phyloP scores from a whole-genome alignment of 192 early-diverging fungal genomes.

The Obelidium mucronatum region DNA sequence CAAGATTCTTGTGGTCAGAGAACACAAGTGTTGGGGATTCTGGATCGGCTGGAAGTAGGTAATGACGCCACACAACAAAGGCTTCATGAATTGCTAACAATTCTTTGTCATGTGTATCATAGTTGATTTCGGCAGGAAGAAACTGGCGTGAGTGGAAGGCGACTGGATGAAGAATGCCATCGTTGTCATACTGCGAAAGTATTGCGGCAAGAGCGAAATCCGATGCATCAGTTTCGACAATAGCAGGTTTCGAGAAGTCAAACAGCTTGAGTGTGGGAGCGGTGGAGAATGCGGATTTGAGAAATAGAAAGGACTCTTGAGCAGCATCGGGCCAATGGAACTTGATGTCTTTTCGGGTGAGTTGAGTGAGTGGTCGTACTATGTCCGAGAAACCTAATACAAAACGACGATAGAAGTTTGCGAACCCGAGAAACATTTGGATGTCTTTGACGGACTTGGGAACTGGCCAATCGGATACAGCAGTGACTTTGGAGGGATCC shows the following conservation, averaged over 20 bases:
- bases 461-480: background rate
- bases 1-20: background rate
- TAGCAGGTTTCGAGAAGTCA: slow-evolving; percentile 39
- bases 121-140: too few relatives aligned
- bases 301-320: slow-evolving; percentile 27
- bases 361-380: background rate
- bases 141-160: slow-evolving; percentile 41
- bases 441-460: slow-evolving; percentile 6
- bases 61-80: too few relatives aligned
- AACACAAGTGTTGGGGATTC: background rate
- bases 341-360: background rate
- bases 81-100: slow-evolving; percentile 14
- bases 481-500: background rate
- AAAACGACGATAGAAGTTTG: slow-evolving; percentile 12
- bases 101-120: too few relatives aligned
- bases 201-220: slow-evolving; percentile 47
- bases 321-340: slow-evolving; percentile 9
- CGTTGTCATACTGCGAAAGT: slow-evolving; percentile 38
- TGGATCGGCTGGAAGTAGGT: background rate
- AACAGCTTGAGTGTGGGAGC: slow-evolving; percentile 42
- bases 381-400: background rate
- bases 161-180: slow-evolving; percentile 39
- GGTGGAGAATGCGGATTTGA: slow-evolving; percentile 38
- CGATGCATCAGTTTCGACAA: slow-evolving; percentile 49
- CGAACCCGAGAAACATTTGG: too few relatives aligned